phyloP scores from a whole-genome alignment of 306 rosid species.

The Myrica gale region DNA sequence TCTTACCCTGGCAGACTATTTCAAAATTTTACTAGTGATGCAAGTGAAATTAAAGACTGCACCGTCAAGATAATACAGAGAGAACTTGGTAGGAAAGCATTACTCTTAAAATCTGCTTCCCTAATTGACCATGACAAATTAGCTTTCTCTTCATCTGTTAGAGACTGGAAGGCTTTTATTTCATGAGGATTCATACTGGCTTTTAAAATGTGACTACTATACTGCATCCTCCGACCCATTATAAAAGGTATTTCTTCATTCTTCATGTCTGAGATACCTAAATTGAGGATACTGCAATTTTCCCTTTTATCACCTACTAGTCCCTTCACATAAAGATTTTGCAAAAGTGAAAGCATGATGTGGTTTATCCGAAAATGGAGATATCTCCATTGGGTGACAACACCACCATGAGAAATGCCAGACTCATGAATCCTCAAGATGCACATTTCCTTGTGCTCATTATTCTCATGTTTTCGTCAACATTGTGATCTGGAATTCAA shows the following conservation, averaged over 20 bases:
- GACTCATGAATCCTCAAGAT: neutral
- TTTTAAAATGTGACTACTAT: neutral
- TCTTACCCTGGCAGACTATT: neutral
- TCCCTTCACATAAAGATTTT: neutral
- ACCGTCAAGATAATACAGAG: neutral
- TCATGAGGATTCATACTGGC: neutral
- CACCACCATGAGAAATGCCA: neutral
- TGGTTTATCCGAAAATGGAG: neutral
- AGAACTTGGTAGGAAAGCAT: neutral
- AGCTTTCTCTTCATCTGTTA: neutral
- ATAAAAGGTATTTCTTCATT: neutral
- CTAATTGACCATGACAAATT: neutral
- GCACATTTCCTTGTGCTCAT: neutral
- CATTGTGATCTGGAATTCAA: too few species aligned
- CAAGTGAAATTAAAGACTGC: neutral
- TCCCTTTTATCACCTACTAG: neutral
- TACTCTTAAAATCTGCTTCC: neutral
- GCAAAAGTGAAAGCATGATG: neutral
- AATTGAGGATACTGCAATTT: neutral
- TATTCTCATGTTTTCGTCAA: constrained; percentile 1
- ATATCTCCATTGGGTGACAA: neutral
- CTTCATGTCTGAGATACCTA: too few species aligned
- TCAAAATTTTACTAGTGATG: too few species aligned
- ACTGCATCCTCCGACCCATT: neutral
- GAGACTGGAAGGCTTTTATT: neutral